A percentile compares a stretch with the other conserved stretches of the same genome.
Conservation (phyloP, 1,284 basidiomycete species). For the Xerocomus nothofagi region DNA sequence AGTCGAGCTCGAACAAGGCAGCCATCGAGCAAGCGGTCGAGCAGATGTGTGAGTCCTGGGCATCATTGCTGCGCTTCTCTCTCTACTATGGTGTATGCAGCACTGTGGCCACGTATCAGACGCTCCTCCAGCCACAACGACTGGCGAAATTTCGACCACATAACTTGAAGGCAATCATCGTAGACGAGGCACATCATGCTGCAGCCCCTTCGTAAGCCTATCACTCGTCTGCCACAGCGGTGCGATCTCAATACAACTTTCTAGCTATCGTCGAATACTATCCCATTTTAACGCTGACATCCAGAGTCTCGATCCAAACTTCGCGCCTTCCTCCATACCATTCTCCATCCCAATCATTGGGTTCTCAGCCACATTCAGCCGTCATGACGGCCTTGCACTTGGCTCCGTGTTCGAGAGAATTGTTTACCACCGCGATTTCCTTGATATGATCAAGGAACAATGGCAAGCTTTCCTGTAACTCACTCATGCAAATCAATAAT, state of each 20-base stretch:
- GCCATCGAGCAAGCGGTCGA: slow-evolving; percentile 71
- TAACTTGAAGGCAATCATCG: slow-evolving; percentile 77
- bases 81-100: slow-evolving; percentile 40
- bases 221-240: slow-evolving; percentile 1
- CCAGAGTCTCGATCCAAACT: slow-evolving; percentile 48
- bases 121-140: slow-evolving; percentile 66
- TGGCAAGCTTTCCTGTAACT: slow-evolving; percentile 53
- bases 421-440: slow-evolving; percentile 92
- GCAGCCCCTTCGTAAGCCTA: slow-evolving; percentile 83
- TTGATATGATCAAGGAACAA: slow-evolving; percentile 91
- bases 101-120: slow-evolving; percentile 93
- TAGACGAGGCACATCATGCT: slow-evolving; percentile 96
- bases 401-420: slow-evolving; percentile 89
- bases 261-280: slow-evolving; percentile 76
- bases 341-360: slow-evolving; percentile 83
- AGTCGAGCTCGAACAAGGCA: slow-evolving; percentile 94
- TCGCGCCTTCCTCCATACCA: slow-evolving; percentile 36
- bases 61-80: not conserved
- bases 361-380: slow-evolving; percentile 93
- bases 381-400: slow-evolving; percentile 90
- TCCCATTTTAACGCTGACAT: slow-evolving; percentile 72
- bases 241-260: not conserved
- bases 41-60: slow-evolving; percentile 76
- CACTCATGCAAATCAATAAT: slow-evolving; percentile 1
- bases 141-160: slow-evolving; percentile 80